Conservation (phyloP, 2,329 filamentous ascomycete genomes). For the Fusarium dlaminii region DNA sequence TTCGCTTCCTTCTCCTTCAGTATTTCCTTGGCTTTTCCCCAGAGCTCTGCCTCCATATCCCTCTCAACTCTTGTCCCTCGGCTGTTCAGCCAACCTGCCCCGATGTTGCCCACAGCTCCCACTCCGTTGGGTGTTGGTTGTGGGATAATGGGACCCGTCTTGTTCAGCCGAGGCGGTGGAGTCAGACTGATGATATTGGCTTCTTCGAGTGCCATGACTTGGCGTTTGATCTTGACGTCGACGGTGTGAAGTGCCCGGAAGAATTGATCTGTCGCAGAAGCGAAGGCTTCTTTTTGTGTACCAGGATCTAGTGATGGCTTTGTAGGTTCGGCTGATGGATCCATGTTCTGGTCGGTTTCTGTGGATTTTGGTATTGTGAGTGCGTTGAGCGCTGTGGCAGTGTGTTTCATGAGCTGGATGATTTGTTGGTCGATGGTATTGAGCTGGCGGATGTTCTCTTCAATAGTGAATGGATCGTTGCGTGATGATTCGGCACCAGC, state of each 20-base stretch:
- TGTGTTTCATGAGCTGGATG: slow-evolving; percentile 54
- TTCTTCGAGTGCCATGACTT: slow-evolving; percentile 81
- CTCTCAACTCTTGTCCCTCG: slow-evolving; percentile 82
- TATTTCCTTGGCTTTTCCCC: slow-evolving; percentile 59
- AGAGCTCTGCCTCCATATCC: slow-evolving; percentile 85
- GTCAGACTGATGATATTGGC: slow-evolving; percentile 73
- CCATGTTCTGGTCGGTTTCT: slow-evolving; percentile 1
- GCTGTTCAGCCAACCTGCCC: slow-evolving; percentile 91
- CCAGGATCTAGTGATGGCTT: slow-evolving; percentile 52
- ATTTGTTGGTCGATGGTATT: slow-evolving; percentile 76
- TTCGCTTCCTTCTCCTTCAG: slow-evolving; percentile 47
- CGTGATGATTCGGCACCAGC: slow-evolving; percentile 38
- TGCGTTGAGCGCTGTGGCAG: slow-evolving; percentile 56
- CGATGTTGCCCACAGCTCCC: slow-evolving; percentile 69
- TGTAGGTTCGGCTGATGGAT: slow-evolving; percentile 23
- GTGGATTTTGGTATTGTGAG: slow-evolving; percentile 50
- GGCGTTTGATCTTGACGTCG: slow-evolving; percentile 74
- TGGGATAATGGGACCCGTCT: slow-evolving; percentile 50
- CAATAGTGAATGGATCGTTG: slow-evolving; percentile 70
- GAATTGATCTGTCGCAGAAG: slow-evolving; percentile 71
- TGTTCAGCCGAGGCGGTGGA: slow-evolving; percentile 47
- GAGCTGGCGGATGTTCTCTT: slow-evolving; percentile 83
- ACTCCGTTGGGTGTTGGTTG: slow-evolving; percentile 64
- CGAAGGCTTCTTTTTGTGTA: slow-evolving; percentile 65
- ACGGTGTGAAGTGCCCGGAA: slow-evolving; percentile 78